Conservation (phyloP, 345 rosid genomes). For the Microthlaspi erraticum region DNA sequence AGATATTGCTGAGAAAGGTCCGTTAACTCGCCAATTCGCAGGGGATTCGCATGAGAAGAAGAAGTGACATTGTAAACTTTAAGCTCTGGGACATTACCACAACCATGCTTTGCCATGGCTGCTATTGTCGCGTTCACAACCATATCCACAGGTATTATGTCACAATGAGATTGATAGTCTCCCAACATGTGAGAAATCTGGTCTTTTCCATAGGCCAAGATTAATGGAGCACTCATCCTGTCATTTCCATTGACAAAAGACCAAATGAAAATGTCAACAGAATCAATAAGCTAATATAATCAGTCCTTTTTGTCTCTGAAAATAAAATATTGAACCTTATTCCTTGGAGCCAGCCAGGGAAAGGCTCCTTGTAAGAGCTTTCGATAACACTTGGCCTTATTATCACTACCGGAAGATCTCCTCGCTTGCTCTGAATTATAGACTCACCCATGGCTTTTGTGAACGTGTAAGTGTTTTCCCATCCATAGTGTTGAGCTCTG, state of each 20-base stretch:
- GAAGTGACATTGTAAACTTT: conserved; percentile 37
- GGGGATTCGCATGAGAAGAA: conserved; percentile 30
- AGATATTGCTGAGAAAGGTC: conserved; percentile 1
- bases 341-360: conserved; percentile 96
- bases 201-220: conserved; percentile 48
- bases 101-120: conserved; percentile 42
- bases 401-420: conserved; percentile 56
- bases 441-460: conserved; percentile 93
- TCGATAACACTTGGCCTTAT: conserved; percentile 70
- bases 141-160: conserved; percentile 46
- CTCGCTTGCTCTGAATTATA: conserved; percentile 56
- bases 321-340: conserved; percentile 17
- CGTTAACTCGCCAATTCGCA: conserved; percentile 3
- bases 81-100: not conserved
- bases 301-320: no score
- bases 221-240: conserved; percentile 50
- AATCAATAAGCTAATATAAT: not conserved
- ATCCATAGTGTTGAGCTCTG: conserved; percentile 72
- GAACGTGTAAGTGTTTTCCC: conserved; percentile 87
- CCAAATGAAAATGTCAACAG: not conserved
- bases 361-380: conserved; percentile 86
- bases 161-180: conserved; percentile 32
- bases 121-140: conserved; percentile 39
- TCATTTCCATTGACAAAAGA: no score
- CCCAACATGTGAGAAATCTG: conserved; percentile 41